These are phyloP conservation scores for Solanum sitiens DNA, from an alignment of 257 asterid species.

Conservation along the genomic window DNA sequence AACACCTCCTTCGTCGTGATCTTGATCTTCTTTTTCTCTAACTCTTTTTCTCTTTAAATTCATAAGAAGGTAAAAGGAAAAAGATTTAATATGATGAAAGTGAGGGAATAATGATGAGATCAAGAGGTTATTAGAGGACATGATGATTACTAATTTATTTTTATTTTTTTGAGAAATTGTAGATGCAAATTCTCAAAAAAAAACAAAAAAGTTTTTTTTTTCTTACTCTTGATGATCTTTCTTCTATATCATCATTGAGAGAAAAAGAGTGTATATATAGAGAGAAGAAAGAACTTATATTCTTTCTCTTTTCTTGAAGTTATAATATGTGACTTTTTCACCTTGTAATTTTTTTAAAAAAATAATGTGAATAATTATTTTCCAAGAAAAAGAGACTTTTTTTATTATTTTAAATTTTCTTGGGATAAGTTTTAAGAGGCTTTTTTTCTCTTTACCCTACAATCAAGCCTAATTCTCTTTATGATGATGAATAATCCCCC, in stretches of 20 bases:
- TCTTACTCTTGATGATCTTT: neutral
- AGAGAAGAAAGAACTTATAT: neutral
- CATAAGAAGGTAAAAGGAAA: constrained; percentile 18
- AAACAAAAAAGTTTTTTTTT: neutral
- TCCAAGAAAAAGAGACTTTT: neutral
- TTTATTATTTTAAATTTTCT: neutral
- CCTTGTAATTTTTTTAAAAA: neutral
- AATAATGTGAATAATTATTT: neutral
- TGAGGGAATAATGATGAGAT: constrained; percentile 45
- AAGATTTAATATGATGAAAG: constrained; percentile 38
- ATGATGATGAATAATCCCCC: neutral
- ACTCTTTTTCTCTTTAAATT: constrained; percentile 7
- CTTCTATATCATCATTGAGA: neutral
- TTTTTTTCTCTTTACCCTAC: neutral
- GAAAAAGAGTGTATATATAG: neutral
- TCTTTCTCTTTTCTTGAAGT: neutral
- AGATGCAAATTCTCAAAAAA: neutral
- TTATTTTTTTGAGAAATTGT: neutral
- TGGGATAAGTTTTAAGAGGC: neutral
- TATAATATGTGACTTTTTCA: neutral
- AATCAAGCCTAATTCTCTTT: neutral
- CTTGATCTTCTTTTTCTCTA: constrained; percentile 7
- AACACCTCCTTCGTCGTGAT: neutral
- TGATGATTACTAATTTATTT: constrained; percentile 27
- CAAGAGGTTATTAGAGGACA: constrained; percentile 35